Conservation (phyloP, 345 rosid species). For the Bruguiera parviflora region DNA sequence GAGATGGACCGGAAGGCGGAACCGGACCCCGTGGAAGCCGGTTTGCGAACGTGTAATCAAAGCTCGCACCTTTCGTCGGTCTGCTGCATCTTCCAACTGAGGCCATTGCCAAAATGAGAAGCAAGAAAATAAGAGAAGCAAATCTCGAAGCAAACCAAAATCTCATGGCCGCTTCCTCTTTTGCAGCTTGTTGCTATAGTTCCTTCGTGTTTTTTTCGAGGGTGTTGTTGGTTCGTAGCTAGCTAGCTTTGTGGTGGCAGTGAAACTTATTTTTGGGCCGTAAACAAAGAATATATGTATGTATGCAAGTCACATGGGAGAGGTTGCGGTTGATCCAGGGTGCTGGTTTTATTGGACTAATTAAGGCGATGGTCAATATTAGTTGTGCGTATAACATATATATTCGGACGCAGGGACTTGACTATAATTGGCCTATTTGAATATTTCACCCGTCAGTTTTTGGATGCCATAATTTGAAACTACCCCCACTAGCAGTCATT, state of each 20-base stretch:
- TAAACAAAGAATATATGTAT: not conserved
- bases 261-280: too few species aligned
- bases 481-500: not conserved
- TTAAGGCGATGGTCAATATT: not conserved
- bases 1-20: slow-evolving; percentile 64
- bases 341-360: slow-evolving; percentile 18
- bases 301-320: not conserved
- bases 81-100: not conserved
- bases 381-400: not conserved
- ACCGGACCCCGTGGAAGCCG: slow-evolving; percentile 51
- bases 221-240: too few species aligned
- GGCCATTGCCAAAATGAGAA: slow-evolving; percentile 6
- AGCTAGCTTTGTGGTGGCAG: not conserved
- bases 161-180: not conserved
- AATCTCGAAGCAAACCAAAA: not conserved
- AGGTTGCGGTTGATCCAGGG: slow-evolving; percentile 19
- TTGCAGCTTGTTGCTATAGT: not conserved
- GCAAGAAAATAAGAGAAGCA: not conserved
- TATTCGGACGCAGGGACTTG: not conserved
- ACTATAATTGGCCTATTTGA: not conserved
- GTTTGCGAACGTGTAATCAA: slow-evolving; percentile 15
- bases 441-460: not conserved
- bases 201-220: not conserved
- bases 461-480: not conserved
- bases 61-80: not conserved